phyloP scores from a whole-genome alignment of 2,329 filamentous ascomycete species.

The Lasiodiplodia sp. region DNA sequence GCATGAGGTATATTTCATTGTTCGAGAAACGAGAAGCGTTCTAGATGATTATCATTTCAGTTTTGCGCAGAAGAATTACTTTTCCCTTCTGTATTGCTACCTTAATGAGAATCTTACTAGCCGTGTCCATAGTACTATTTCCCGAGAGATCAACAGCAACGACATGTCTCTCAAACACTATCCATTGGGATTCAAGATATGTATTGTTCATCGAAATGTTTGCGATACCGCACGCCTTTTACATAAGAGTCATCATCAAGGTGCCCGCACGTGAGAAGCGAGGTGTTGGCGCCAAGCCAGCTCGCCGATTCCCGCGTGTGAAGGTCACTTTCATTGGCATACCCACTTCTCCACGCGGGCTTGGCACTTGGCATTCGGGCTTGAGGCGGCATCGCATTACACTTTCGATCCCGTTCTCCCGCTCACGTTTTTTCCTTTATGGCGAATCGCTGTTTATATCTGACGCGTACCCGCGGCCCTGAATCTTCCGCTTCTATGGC shows the following conservation, averaged over 20 bases:
- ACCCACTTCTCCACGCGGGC: not conserved
- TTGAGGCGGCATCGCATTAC: not conserved
- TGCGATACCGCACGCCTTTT: not conserved
- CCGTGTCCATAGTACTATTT: no score
- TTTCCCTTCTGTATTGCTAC: no score
- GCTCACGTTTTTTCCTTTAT: not conserved
- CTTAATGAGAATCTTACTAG: no score
- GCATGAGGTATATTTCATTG: no score
- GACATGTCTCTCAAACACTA: no score
- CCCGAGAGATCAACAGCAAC: no score
- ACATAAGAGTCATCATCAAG: not conserved
- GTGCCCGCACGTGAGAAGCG: not conserved
- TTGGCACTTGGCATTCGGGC: not conserved
- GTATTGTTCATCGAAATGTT: not conserved
- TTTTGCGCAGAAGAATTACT: no score
- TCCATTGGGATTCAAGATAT: not conserved
- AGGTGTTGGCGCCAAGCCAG: constrained; percentile 11
- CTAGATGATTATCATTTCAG: no score
- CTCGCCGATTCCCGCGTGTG: constrained; percentile 14
- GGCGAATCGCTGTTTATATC: not conserved
- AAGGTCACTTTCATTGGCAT: not conserved
- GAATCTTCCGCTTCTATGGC: no score
- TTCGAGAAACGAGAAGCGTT: no score
- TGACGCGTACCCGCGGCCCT: not conserved
- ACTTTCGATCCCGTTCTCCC: not conserved